These are phyloP conservation scores for Ambrosia trifida DNA, from an alignment of 129 eudicot genomes.

Conservation along the genomic window DNA sequence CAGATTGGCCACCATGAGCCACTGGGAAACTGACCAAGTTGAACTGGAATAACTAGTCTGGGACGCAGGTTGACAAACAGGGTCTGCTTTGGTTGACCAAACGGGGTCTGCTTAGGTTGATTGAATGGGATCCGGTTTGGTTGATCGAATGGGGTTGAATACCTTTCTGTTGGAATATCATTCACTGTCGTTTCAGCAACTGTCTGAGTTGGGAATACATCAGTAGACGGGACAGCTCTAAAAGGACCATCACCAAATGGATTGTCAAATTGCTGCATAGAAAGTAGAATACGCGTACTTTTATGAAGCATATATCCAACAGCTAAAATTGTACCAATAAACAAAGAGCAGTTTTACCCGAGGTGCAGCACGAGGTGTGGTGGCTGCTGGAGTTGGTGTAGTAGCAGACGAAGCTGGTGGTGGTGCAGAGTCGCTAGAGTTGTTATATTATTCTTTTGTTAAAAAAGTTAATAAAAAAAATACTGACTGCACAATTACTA, in stretches of 20 bases:
- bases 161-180: conserved; percentile 23
- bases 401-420: conserved; percentile 27
- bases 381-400: background rate
- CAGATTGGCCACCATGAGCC: background rate
- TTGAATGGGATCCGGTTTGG: background rate
- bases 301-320: conserved; percentile 13
- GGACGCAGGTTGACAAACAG: background rate
- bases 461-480: background rate
- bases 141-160: background rate
- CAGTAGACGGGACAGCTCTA: conserved; percentile 6
- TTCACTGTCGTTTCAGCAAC: conserved; percentile 25
- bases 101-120: too few relatives aligned
- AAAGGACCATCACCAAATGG: conserved; percentile 49
- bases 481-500: background rate
- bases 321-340: background rate
- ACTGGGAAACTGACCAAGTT: conserved; percentile 57
- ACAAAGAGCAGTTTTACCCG: too few relatives aligned
- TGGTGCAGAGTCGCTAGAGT: conserved; percentile 25
- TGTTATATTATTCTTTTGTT: background rate
- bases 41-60: conserved; percentile 11
- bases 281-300: background rate
- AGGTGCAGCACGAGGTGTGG: too few relatives aligned
- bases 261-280: conserved; percentile 39
- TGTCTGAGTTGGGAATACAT: conserved; percentile 21
- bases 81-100: too few relatives aligned